These are phyloP conservation scores for Asterella californica DNA, from an alignment of 225 moss, liverwort and hornwort genomes.

Conservation along the genomic window DNA sequence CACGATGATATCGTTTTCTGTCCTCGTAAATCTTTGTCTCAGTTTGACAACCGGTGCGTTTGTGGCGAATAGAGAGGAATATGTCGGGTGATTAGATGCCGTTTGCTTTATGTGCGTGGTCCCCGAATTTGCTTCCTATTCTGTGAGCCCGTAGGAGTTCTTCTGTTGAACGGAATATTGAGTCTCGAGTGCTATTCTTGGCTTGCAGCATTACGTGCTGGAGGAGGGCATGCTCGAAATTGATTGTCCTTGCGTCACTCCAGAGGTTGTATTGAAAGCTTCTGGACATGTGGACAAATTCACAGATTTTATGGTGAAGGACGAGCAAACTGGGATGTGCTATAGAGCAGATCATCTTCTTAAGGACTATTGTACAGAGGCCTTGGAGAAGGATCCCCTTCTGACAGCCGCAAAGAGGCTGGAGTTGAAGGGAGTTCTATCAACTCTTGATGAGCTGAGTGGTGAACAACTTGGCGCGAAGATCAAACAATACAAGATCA, in stretches of 20 bases:
- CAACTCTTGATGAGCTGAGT: slow-evolving; percentile 76
- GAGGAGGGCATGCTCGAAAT: slow-evolving; percentile 96
- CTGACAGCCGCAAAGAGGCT: slow-evolving; percentile 44
- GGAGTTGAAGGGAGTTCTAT: slow-evolving; percentile 59
- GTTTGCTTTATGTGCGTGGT: neutral
- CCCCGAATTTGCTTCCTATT: neutral
- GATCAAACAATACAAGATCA: slow-evolving; percentile 69
- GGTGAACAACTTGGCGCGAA: slow-evolving; percentile 77
- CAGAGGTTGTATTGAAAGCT: slow-evolving; percentile 80
- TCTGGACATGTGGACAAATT: slow-evolving; percentile 98
- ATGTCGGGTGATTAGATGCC: neutral
- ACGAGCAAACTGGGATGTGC: slow-evolving; percentile 65
- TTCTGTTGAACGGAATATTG: neutral
- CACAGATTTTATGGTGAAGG: slow-evolving; percentile 97
- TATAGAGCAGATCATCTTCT: slow-evolving; percentile 85
- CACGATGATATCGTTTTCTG: neutral
- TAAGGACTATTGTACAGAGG: slow-evolving; percentile 60
- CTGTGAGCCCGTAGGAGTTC: too few relatives aligned
- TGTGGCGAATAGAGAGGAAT: neutral
- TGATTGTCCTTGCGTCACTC: slow-evolving; percentile 86
- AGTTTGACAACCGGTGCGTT: too few relatives aligned
- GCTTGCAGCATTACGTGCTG: slow-evolving; percentile 73
- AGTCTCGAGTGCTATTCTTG: neutral
- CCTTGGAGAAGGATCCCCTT: slow-evolving; percentile 60
- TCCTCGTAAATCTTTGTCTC: neutral